Conservation (phyloP, 176 grass and related monocot genomes). For the Carex pumila region DNA sequence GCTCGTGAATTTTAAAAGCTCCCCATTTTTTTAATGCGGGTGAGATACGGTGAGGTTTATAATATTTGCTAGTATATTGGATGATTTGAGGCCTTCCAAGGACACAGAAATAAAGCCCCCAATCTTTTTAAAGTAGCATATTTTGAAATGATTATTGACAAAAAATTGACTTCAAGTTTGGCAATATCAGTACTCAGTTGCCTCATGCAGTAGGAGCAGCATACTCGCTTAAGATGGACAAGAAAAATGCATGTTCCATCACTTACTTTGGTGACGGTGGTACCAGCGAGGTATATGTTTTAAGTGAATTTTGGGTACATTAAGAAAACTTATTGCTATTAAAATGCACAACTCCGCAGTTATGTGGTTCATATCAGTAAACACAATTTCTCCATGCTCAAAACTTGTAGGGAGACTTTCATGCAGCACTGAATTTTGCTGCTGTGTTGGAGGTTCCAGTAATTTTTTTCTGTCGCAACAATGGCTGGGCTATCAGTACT, state of each 20-base stretch:
- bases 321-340: not conserved
- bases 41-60: not conserved
- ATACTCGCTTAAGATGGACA: conserved; percentile 93
- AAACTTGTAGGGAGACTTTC: conserved; percentile 73
- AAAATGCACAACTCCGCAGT: not conserved
- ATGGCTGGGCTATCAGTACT: conserved; percentile 99
- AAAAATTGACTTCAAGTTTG: conserved; percentile 17
- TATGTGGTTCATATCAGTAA: not conserved
- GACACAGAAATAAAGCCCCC: not conserved
- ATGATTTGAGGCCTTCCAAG: not conserved
- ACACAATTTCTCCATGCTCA: conserved; percentile 21
- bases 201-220: conserved; percentile 96
- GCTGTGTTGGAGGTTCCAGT: conserved; percentile 79
- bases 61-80: not conserved
- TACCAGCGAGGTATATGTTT: conserved; percentile 69
- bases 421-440: conserved; percentile 86
- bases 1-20: not conserved
- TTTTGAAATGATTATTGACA: not conserved
- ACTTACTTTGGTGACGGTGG: conserved; percentile 91
- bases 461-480: conserved; percentile 97
- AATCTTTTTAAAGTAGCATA: not conserved
- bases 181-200: conserved; percentile 59
- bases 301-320: not conserved
- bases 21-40: not conserved
- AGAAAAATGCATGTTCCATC: conserved; percentile 68